Conservation (phyloP, 495 filamentous ascomycete species). For the Lasiosphaeria hispida region DNA sequence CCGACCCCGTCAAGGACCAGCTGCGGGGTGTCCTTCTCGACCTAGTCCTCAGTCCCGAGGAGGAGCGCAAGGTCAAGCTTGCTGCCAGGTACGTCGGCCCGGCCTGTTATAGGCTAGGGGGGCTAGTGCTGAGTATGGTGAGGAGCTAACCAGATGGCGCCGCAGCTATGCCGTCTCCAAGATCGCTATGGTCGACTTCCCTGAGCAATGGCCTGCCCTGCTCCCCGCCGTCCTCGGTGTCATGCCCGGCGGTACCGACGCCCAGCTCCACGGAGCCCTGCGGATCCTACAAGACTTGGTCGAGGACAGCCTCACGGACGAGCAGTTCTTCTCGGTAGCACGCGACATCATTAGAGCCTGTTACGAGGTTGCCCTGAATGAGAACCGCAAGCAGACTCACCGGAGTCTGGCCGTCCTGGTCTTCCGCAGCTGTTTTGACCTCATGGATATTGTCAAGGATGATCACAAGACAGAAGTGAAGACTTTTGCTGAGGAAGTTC, state of each 20-base stretch:
- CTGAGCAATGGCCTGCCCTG: constrained; percentile 86
- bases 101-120: neutral
- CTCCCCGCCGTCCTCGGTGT: constrained; percentile 76
- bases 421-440: constrained; percentile 88
- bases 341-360: constrained; percentile 77
- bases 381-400: constrained; percentile 66
- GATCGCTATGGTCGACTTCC: constrained; percentile 90
- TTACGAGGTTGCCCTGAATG: constrained; percentile 76
- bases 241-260: constrained; percentile 67
- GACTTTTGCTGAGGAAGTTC: constrained; percentile 79
- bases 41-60: constrained; percentile 69
- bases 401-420: constrained; percentile 82
- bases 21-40: constrained; percentile 68
- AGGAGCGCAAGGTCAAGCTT: constrained; percentile 79
- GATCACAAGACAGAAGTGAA: constrained; percentile 82
- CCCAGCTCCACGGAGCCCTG: constrained; percentile 83
- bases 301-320: constrained; percentile 86
- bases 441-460: constrained; percentile 91
- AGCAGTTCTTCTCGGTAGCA: constrained; percentile 88
- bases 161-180: constrained; percentile 84
- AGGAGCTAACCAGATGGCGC: neutral
- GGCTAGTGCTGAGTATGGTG: constrained; percentile 3
- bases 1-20: constrained; percentile 67
- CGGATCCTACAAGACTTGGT: constrained; percentile 86
- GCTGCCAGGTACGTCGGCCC: constrained; percentile 59